phyloP scores from a whole-genome alignment of 352 stramenopile species.

The Lagenidium sp. region DNA sequence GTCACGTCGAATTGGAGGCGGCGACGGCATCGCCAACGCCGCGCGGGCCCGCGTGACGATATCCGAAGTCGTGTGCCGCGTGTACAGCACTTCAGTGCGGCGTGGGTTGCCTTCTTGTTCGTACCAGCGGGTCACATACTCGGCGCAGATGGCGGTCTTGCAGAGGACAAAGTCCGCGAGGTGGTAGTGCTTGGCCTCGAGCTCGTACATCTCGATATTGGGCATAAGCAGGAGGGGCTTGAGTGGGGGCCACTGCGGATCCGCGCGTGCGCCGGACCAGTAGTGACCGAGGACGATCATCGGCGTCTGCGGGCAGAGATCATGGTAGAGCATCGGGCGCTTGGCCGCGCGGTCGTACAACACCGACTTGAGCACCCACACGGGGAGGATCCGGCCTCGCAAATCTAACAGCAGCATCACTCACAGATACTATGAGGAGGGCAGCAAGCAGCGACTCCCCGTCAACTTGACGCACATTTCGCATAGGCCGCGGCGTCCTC shows the following conservation, averaged over 20 bases:
- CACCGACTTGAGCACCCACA: conserved; percentile 12
- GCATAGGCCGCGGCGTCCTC: conserved; percentile 48
- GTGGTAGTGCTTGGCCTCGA: conserved; percentile 32
- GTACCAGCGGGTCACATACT: conserved; percentile 34
- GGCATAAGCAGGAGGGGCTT: conserved; percentile 17
- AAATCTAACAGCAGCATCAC: background rate
- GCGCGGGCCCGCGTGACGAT: conserved; percentile 9
- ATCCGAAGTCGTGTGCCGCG: conserved; percentile 47
- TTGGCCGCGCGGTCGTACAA: conserved; percentile 8
- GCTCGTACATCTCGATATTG: conserved; percentile 34
- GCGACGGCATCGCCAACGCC: background rate
- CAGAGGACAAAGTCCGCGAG: conserved; percentile 35
- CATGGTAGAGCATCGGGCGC: conserved; percentile 14
- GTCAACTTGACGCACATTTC: conserved; percentile 41
- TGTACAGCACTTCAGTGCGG: conserved; percentile 37
- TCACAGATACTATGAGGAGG: background rate
- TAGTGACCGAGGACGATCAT: conserved; percentile 27
- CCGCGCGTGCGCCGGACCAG: conserved; percentile 9
- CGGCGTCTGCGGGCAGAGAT: conserved; percentile 18
- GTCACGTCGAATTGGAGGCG: conserved; percentile 13
- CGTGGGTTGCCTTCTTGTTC: conserved; percentile 39
- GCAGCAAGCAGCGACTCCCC: no score
- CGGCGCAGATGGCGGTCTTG: conserved; percentile 33
- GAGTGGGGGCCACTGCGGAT: conserved; percentile 8
- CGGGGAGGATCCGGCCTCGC: conserved; percentile 13